These are phyloP conservation scores for Mycena galopus DNA, from an alignment of 768 basidiomycete species.

Conservation along the genomic window DNA sequence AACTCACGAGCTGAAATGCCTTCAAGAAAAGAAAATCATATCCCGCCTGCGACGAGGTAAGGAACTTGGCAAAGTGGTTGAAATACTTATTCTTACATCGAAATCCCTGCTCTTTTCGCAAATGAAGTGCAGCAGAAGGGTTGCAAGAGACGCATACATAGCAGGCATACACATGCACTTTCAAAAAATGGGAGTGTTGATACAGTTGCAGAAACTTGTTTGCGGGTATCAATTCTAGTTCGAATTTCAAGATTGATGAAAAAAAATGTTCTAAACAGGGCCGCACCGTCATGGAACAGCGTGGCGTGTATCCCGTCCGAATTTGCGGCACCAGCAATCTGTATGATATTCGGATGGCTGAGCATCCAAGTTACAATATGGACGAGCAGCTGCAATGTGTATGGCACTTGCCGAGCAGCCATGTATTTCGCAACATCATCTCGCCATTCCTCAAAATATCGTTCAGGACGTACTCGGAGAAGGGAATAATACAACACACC, in stretches of 20 bases:
- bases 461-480: too few relatives aligned
- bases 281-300: not conserved
- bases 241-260: not conserved
- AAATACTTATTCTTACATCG: not conserved
- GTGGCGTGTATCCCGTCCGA: not conserved
- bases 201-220: not conserved
- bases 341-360: too few relatives aligned
- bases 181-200: not conserved
- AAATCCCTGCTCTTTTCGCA: not conserved
- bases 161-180: not conserved
- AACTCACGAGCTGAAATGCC: too few relatives aligned
- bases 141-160: not conserved
- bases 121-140: not conserved
- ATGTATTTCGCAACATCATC: not conserved
- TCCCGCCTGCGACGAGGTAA: not conserved
- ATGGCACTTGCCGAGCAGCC: not conserved
- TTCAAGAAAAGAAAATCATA: not conserved
- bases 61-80: not conserved
- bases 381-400: not conserved
- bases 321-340: too few relatives aligned
- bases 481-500: not conserved
- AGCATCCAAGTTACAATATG: not conserved
- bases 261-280: not conserved
- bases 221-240: not conserved
- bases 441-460: not conserved